phyloP scores from a whole-genome alignment of 192 early-diverging fungal species.

The Phlyctochytrium planicorne region DNA sequence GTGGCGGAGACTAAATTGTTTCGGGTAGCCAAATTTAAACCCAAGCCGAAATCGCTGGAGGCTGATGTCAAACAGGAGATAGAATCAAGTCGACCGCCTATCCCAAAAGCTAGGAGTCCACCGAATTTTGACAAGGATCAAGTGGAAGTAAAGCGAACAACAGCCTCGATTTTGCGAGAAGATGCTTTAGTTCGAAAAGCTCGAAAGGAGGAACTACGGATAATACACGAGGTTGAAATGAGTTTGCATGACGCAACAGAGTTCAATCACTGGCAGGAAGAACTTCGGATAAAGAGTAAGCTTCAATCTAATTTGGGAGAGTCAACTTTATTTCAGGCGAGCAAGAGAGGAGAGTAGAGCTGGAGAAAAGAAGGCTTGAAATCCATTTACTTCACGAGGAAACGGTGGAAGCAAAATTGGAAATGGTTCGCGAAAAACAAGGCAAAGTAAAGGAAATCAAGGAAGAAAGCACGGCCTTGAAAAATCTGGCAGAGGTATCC shows the following conservation, averaged over 20 bases:
- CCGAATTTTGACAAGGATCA: constrained; percentile 11
- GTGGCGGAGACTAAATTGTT: constrained; percentile 8
- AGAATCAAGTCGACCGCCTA: no score
- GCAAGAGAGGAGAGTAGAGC: constrained; percentile 35
- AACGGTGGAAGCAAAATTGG: constrained; percentile 40
- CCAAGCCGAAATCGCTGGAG: constrained; percentile 1
- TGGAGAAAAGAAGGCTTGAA: constrained; percentile 46
- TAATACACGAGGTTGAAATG: constrained; percentile 34
- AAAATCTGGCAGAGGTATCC: constrained; percentile 15
- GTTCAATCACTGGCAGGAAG: constrained; percentile 42
- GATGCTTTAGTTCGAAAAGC: constrained; percentile 43
- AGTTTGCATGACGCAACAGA: constrained; percentile 39
- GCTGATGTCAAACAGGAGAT: no score
- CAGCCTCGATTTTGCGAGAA: constrained; percentile 51
- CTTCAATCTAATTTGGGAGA: neutral
- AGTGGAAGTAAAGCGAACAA: constrained; percentile 48
- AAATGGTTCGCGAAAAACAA: constrained; percentile 42
- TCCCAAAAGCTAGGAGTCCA: constrained; percentile 15
- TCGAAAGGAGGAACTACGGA: constrained; percentile 28
- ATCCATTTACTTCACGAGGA: constrained; percentile 58
- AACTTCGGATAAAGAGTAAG: constrained; percentile 30
- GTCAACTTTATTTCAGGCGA: constrained; percentile 27
- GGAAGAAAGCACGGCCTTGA: constrained; percentile 37
- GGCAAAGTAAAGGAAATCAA: constrained; percentile 32
- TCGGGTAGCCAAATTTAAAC: constrained; percentile 3